Percentiles rank a stretch among this genome's conserved stretches.
Conservation (phyloP, 1,139 yeast genomes). For the Trichomonascaceae sp. region DNA sequence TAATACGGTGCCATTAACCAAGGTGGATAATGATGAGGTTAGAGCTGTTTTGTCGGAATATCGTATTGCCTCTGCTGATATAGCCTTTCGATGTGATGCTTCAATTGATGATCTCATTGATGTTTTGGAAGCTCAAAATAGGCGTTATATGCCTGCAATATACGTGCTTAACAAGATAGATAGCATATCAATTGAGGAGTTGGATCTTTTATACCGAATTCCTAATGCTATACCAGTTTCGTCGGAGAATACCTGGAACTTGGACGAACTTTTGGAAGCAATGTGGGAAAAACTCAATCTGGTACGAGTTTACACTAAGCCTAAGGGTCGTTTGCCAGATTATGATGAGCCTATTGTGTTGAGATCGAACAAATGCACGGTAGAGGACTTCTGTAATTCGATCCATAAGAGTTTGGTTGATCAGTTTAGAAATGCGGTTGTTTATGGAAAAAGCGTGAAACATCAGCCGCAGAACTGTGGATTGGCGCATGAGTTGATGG, state of each 20-base stretch:
- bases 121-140: slow-evolving; percentile 81
- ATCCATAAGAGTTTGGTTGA: slow-evolving; percentile 92
- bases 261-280: slow-evolving; percentile 84
- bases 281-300: slow-evolving; percentile 92
- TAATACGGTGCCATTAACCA: slow-evolving; percentile 86
- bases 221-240: slow-evolving; percentile 97
- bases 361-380: slow-evolving; percentile 72
- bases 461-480: slow-evolving; percentile 99
- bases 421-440: slow-evolving; percentile 88
- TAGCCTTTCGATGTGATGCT: slow-evolving; percentile 95
- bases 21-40: slow-evolving; percentile 85
- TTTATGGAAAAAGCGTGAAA: slow-evolving; percentile 86
- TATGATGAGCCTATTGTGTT: slow-evolving; percentile 91
- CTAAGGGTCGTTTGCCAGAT: slow-evolving; percentile 91
- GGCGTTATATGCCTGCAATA: slow-evolving; percentile 91
- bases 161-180: slow-evolving; percentile 94
- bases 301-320: slow-evolving; percentile 95
- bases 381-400: slow-evolving; percentile 94
- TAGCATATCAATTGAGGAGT: slow-evolving; percentile 86
- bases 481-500: slow-evolving; percentile 70
- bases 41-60: slow-evolving; percentile 95
- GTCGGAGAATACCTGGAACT: slow-evolving; percentile 92
- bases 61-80: slow-evolving; percentile 92
- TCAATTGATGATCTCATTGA: slow-evolving; percentile 94
- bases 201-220: slow-evolving; percentile 79